phyloP scores from a whole-genome alignment of 352 stramenopile species.

The Hyaloperonospora arabidopsidis region DNA sequence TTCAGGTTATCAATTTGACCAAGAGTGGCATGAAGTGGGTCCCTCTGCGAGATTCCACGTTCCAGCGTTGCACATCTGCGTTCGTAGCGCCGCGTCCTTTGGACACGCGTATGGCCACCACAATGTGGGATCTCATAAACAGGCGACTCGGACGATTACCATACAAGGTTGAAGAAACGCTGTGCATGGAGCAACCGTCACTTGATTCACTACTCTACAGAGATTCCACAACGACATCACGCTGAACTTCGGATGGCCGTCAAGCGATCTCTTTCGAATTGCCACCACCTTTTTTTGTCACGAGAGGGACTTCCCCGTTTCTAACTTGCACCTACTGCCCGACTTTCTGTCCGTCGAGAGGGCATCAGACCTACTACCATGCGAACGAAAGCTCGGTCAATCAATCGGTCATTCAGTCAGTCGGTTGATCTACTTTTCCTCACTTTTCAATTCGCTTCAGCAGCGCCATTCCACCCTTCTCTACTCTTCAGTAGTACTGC shows the following conservation, averaged over 20 bases:
- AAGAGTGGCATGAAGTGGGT: too few species aligned
- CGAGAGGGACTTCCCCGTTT: constrained; percentile 19
- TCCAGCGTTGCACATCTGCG: too few species aligned
- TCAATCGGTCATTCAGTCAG: background rate
- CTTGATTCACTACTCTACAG: too few species aligned
- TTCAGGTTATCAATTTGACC: too few species aligned
- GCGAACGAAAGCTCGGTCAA: constrained; percentile 8
- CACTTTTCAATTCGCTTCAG: constrained; percentile 28
- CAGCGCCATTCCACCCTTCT: constrained; percentile 6
- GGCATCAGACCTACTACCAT: constrained; percentile 9
- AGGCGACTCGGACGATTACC: too few species aligned
- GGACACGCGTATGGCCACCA: too few species aligned
- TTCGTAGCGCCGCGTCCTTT: too few species aligned
- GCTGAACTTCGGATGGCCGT: constrained; percentile 19
- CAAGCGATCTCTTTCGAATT: constrained; percentile 12
- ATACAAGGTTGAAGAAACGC: too few species aligned
- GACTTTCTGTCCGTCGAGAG: constrained; percentile 3
- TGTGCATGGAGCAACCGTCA: too few species aligned
- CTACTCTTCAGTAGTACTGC: constrained; percentile 10
- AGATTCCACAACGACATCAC: background rate
- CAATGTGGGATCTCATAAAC: too few species aligned
- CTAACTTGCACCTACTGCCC: constrained; percentile 18
- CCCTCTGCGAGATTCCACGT: too few species aligned
- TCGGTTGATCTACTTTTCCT: constrained; percentile 1
- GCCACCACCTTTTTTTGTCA: constrained; percentile 14